phyloP scores from a whole-genome alignment of 2,329 filamentous ascomycete genomes.

The Rachicladosporium sp. region DNA sequence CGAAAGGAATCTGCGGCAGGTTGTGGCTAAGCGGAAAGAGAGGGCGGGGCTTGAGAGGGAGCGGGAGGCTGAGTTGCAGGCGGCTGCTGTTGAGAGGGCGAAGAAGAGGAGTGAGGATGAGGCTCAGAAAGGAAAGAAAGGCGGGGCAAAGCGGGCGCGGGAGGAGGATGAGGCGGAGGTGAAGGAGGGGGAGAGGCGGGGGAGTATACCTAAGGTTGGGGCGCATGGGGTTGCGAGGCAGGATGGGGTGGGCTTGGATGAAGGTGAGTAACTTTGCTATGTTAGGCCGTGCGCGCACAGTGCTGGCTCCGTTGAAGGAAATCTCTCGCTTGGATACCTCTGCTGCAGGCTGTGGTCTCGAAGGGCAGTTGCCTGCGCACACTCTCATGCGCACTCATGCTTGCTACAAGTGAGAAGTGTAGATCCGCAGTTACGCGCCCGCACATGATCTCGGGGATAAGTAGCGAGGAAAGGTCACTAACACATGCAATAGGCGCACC shows the following conservation, averaged over 20 bases:
- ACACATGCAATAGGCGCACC: slow-evolving; percentile 11
- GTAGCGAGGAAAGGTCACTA: too few relatives aligned
- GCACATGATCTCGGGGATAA: too few relatives aligned
- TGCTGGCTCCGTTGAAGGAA: not conserved
- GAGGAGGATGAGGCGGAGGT: slow-evolving; percentile 30
- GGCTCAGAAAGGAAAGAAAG: slow-evolving; percentile 18
- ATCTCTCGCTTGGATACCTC: too few relatives aligned
- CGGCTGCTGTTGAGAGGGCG: slow-evolving; percentile 34
- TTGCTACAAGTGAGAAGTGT: too few relatives aligned
- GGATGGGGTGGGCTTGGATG: slow-evolving; percentile 48
- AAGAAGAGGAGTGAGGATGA: slow-evolving; percentile 19
- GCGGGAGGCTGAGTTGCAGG: slow-evolving; percentile 35
- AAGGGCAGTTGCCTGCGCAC: too few relatives aligned
- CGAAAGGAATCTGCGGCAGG: slow-evolving; percentile 60
- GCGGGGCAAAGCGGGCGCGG: slow-evolving; percentile 15
- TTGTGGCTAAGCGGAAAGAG: slow-evolving; percentile 54
- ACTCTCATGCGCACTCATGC: too few relatives aligned
- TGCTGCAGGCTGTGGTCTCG: too few relatives aligned
- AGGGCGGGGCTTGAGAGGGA: slow-evolving; percentile 41
- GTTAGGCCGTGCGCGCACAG: not conserved
- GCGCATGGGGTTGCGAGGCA: slow-evolving; percentile 52
- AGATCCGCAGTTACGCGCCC: too few relatives aligned
- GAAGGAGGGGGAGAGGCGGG: slow-evolving; percentile 69
- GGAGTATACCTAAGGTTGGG: slow-evolving; percentile 43
- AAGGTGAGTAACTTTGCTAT: slow-evolving; percentile 34